Evolutionary conservation across 352 stramenopile species (phyloP).

Genomic region (Phytophthora cajani): DNA sequence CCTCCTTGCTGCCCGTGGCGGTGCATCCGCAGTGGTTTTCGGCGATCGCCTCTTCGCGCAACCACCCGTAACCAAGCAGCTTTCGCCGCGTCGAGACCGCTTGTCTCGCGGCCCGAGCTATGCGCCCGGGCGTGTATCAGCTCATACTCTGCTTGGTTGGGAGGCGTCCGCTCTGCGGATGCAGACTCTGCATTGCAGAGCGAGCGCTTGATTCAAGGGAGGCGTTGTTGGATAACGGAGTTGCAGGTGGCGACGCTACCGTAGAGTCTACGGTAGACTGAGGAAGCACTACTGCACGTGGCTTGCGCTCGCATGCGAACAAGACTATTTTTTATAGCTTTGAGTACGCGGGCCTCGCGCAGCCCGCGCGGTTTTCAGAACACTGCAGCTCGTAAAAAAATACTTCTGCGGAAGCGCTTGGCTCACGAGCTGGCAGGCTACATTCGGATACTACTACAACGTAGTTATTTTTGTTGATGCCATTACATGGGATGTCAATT

Average conservation of each 20-base stretch:
- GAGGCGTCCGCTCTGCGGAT: background rate
- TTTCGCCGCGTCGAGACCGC: background rate
- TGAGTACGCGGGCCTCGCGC: too few relatives aligned
- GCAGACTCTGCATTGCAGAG: too few relatives aligned
- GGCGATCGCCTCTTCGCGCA: background rate
- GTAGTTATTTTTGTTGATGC: too few relatives aligned
- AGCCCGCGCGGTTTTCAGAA: slow-evolving; percentile 1
- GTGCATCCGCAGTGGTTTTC: background rate
- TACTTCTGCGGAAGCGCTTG: background rate
- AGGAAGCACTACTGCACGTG: too few relatives aligned
- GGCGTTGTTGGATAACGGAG: slow-evolving; percentile 3
- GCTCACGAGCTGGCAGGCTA: too few relatives aligned
- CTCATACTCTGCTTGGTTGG: slow-evolving; percentile 4
- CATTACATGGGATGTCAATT: background rate
- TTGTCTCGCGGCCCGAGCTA: slow-evolving; percentile 9
- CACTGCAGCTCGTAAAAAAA: background rate
- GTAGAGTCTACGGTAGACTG: background rate
- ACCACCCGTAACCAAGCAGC: background rate
- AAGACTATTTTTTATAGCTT: background rate
- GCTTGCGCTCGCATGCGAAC: background rate
- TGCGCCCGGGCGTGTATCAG: background rate
- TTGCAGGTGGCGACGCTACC: background rate
- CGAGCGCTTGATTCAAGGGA: slow-evolving; percentile 1
- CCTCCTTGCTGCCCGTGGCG: background rate
- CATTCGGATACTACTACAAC: too few relatives aligned